A percentile compares a stretch with the other conserved stretches of the same genome.
Conservation (phyloP, 257 asterid genomes). For the Scutellaria barbata region DNA sequence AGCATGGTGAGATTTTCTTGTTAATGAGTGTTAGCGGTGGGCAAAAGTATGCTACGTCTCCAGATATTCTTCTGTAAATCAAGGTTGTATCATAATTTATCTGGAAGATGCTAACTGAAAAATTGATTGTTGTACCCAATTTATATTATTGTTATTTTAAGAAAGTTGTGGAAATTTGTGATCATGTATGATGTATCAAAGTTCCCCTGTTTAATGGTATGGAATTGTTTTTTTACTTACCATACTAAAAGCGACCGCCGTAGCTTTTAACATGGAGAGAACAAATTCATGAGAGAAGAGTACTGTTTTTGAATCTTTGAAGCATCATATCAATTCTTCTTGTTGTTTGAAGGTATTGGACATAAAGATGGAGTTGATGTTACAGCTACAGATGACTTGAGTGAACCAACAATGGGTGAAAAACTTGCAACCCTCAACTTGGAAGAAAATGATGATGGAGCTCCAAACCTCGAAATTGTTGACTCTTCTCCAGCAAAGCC, state of each 20-base stretch:
- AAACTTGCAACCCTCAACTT: slow-evolving; percentile 75
- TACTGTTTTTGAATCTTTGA: background rate
- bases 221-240: no score
- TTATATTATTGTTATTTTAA: background rate
- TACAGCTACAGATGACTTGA: slow-evolving; percentile 50
- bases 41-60: background rate
- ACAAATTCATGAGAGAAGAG: background rate
- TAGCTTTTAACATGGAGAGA: background rate
- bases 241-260: background rate
- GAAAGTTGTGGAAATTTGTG: background rate
- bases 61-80: background rate
- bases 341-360: slow-evolving; percentile 50
- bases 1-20: background rate
- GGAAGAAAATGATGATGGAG: slow-evolving; percentile 40
- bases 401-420: slow-evolving; percentile 95
- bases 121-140: background rate
- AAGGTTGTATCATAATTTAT: background rate
- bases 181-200: background rate
- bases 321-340: slow-evolving; percentile 24
- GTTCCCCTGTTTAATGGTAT: background rate
- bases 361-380: slow-evolving; percentile 52
- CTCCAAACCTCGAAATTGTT: slow-evolving; percentile 39
- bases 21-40: background rate
- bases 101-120: slow-evolving; percentile 3
- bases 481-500: slow-evolving; percentile 56